Base-by-base conservation (phyloP, 495 filamentous ascomycete genomes). In the Aspergillus sparsus region DNA sequence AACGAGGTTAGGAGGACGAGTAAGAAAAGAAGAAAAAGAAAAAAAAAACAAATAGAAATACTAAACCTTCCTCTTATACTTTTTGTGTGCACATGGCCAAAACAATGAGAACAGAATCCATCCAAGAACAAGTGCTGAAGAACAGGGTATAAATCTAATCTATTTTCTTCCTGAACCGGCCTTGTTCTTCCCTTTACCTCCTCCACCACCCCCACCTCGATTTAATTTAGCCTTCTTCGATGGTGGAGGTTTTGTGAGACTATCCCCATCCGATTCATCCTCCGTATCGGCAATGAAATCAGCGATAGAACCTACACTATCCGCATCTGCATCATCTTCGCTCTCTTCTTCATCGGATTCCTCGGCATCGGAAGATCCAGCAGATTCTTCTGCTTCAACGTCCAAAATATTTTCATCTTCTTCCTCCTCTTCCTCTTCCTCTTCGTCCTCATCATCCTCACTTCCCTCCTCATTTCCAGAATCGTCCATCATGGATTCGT, bases 231-330 rank as follows among this genome's bases (percentile, higher is more conserved):
- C 63, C 70, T 76, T 80, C 68, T 78, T 77, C 36, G 73, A 65
- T 31, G 74, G 70, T 34, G 71, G 71, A 42, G 68, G 70, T 44
- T 67, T 61, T 47, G 69, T 62, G 7, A 56, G 53, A 18, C 9
- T 65, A 11, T 72, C 75, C 50, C 70, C 72, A 21, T 76, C 77
- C 18, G 74, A 77, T 41, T 66, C 50, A 7, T 65, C 71, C 47
- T 80, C 77, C 7, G 72, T 72, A 51, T 80, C 76, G 12, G 76
- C 76, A 39, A 80, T 74, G 66, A 80, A 80, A 57, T 80, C 73
- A 13, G 64, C 75, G 66, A 80, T 68, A 11, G 75, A 79, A 11
- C 74, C 74, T 27, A 68, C 73, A 49, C 75, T 77, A n/a, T 74
- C 73, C 1, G 67, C 73, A 45, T 78, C 78, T 12, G 76, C 73